Evolutionary conservation across 163 green algal species (phyloP), one percentile per base, ranked within the genome.

Genomic region (Coccomyxa subellipsoidea): DNA sequence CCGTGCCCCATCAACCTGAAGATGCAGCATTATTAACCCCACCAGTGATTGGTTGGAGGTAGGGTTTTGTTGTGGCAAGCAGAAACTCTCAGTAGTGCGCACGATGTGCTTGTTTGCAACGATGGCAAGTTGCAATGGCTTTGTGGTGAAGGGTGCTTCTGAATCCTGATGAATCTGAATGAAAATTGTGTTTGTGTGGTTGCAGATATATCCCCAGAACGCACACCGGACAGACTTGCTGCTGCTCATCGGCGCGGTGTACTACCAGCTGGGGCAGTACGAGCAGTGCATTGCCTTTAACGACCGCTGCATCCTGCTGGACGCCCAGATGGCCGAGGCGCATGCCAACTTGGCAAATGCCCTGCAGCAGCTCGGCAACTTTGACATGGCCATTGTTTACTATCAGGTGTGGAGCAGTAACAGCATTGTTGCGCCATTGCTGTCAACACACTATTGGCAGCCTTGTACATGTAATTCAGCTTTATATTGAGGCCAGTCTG

Each of bases 281-380:
- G 81, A 91, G 70, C 81, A 91, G 79, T 91, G 86, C 78, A 89
- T 94, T 34, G 82, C 84, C 4, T 91, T 86, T 87, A 94, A 94
- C 53, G 89, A 94, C 83, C 77, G 86, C 34, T 91, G 85, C 85
- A 93, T 97, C 54, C 66, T 93, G 39, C 80, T 94, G 73, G 88
- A 96, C 77, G 89, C 89, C 4, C 78, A 77, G 7, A 88, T 95
- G 80, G 90, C 94, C 12, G 94, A 98, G 81, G 94, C 94, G 8
- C 90, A 97, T 83, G 91, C 92, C 54, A 97, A 97, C 79, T 81
- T 97, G 54, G 94, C 90, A 53, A 96, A 95, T 81, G 89, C 90
- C 23, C 87, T 97, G 82, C 91, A 94, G 83, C 90, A 95, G 86
- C 86, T 93, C 21, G 92, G 94, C 32, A 88, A 90, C 54, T 82